Evolutionary conservation across 192 early-diverging fungal species (phyloP), one percentile per base, ranked within the genome.

Genomic region (Backusella parvicylindrica): DNA sequence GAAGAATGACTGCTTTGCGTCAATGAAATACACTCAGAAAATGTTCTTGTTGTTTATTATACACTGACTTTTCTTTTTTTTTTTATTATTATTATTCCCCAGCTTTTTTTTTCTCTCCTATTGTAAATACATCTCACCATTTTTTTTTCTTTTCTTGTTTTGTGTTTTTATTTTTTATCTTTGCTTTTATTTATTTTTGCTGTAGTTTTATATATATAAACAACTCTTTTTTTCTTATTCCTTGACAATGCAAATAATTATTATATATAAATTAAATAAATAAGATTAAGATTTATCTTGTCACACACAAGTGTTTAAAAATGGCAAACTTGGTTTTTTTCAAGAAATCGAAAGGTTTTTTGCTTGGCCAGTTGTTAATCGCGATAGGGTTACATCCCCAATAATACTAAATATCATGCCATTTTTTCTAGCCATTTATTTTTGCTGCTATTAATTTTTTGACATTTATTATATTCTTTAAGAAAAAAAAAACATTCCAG

Each of bases 331-430:
- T 56, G 23, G 50, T 56, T 56, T 23, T 26, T 16, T 18, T 56
- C n/a, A n/a, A n/a, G n/a, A 23, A 56, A 56, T 56, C 50, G 50
- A 56, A 56, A 56, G 50, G 50, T 56, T 56, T 56, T 56, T 56
- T 26, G 9, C 23, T 26, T 56, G 50, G n/a, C 50, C 50, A 56
- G 50, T 56, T 56, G 50, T 23, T 26, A 56, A 56, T 56, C 50
- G 50, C 23, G 50, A 56, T 56, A 11, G 23, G 8, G 50, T 56
- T 56, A 56, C 50, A 26, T 56, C 50, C 2, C n/a, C n/a, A n/a
- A n/a, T n/a, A 56, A 41, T n/a, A 18, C 23, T 23, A 1, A 56
- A 26, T 56, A 56, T 56, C 50, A 56, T 56, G 50, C 50, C 50
- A 56, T 56, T 28, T 56, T 56, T 50, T 56, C 9, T n/a, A 26